A percentile compares a stretch with the other conserved stretches of the same genome.
Conservation (phyloP, 2,329 filamentous ascomycete species). For the Plectosphaerella cucumerina region DNA sequence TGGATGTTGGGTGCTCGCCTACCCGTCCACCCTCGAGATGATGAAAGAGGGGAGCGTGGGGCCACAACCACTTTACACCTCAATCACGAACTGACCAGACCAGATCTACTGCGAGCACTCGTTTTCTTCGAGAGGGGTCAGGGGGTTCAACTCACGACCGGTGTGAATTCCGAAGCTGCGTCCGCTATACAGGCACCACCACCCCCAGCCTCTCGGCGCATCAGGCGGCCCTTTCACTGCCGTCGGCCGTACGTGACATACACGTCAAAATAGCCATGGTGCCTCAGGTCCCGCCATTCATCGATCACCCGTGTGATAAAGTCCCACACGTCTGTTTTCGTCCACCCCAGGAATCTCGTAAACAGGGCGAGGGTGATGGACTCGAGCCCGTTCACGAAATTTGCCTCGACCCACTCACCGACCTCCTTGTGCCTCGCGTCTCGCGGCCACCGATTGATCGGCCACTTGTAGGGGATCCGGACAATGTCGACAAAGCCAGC, state of each 20-base stretch:
- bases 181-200: neutral
- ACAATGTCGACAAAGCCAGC: conserved; percentile 20
- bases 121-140: neutral
- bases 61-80: neutral
- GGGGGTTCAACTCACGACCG: no score
- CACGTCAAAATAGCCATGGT: conserved; percentile 15
- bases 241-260: conserved; percentile 14
- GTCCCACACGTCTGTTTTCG: conserved; percentile 17
- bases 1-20: no score
- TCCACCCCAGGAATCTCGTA: conserved; percentile 21
- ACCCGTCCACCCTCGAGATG: no score
- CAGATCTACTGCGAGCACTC: no score
- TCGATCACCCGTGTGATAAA: conserved; percentile 14
- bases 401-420: conserved; percentile 16
- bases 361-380: conserved; percentile 19
- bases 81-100: no score
- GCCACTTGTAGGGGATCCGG: conserved; percentile 17
- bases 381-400: conserved; percentile 18
- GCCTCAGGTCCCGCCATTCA: conserved; percentile 11
- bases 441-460: conserved; percentile 22
- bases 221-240: conserved; percentile 1
- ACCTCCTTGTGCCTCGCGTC: conserved; percentile 19
- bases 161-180: neutral
- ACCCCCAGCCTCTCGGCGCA: neutral
- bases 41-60: neutral